Conservation (phyloP, 805 yeast species). For the Starmerella gropengiesseri region DNA sequence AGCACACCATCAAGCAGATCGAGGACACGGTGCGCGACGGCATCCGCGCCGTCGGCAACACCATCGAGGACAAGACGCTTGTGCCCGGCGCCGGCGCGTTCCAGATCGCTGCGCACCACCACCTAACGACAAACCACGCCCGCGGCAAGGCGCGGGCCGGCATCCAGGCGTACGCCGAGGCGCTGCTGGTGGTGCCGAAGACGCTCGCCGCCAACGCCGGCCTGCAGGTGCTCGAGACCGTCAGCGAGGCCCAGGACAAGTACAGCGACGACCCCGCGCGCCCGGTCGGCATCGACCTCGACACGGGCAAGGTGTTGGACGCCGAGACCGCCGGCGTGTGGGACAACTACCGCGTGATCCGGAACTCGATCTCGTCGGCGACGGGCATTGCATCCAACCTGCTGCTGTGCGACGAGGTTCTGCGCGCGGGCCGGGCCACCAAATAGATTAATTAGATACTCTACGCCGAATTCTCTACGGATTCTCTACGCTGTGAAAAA, state of each 20-base stretch:
- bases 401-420: slow-evolving; percentile 85
- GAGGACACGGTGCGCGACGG: slow-evolving; percentile 98
- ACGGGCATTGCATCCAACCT: slow-evolving; percentile 89
- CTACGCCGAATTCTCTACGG: too few species aligned
- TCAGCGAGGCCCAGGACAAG: slow-evolving; percentile 83
- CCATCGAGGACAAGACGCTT: slow-evolving; percentile 69
- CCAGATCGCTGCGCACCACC: slow-evolving; percentile 69
- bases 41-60: slow-evolving; percentile 84
- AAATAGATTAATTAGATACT: too few species aligned
- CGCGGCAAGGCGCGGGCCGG: slow-evolving; percentile 88
- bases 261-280: slow-evolving; percentile 41
- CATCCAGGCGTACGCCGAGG: slow-evolving; percentile 86
- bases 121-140: slow-evolving; percentile 48
- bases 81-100: slow-evolving; percentile 98
- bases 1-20: slow-evolving; percentile 78
- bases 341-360: slow-evolving; percentile 89
- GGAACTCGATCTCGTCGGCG: slow-evolving; percentile 87
- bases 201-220: slow-evolving; percentile 89
- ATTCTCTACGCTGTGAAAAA: too few species aligned
- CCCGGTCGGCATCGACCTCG: slow-evolving; percentile 80
- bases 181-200: slow-evolving; percentile 82
- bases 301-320: slow-evolving; percentile 90
- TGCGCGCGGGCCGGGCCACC: slow-evolving; percentile 93
- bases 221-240: slow-evolving; percentile 79
- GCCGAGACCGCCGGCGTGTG: slow-evolving; percentile 90